Conservation (phyloP, 179 eudicot genomes). For the Spergularia azorica region DNA sequence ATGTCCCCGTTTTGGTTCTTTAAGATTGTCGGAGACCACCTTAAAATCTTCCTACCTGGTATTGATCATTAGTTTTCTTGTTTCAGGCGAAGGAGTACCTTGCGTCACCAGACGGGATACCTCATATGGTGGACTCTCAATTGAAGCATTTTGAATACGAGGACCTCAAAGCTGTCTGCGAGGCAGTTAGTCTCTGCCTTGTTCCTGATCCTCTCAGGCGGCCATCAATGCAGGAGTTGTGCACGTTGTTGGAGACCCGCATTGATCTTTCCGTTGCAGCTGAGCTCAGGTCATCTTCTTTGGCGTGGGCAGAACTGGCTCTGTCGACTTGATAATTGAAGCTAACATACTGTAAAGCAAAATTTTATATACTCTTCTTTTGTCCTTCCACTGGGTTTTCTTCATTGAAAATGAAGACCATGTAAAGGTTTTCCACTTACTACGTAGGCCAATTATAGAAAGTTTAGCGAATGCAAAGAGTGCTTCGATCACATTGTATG, state of each 20-base stretch:
- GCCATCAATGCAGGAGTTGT: constrained; percentile 61
- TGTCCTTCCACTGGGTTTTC: neutral
- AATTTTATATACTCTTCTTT: constrained; percentile 17
- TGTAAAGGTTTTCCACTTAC: constrained; percentile 35
- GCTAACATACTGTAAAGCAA: constrained; percentile 53
- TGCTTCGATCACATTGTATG: constrained; percentile 26
- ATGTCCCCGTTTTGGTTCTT: constrained; percentile 10
- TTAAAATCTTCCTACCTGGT: neutral
- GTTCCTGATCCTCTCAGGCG: constrained; percentile 47
- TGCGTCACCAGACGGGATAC: constrained; percentile 57
- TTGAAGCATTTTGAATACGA: constrained; percentile 66
- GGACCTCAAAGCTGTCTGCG: constrained; percentile 74
- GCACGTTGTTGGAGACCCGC: constrained; percentile 52
- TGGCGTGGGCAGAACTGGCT: constrained; percentile 97
- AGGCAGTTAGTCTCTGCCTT: constrained; percentile 68
- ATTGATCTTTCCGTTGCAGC: constrained; percentile 70
- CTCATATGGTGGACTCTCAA: constrained; percentile 67
- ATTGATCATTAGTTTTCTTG: neutral
- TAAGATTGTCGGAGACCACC: neutral
- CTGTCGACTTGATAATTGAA: constrained; percentile 50
- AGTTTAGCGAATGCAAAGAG: constrained; percentile 17
- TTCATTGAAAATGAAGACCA: constrained; percentile 2
- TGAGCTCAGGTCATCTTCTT: constrained; percentile 71
- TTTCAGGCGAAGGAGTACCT: constrained; percentile 83
- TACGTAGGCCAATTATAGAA: constrained; percentile 29